Conservation (phyloP, 139 green algal species). For the Micractinium sp. region DNA sequence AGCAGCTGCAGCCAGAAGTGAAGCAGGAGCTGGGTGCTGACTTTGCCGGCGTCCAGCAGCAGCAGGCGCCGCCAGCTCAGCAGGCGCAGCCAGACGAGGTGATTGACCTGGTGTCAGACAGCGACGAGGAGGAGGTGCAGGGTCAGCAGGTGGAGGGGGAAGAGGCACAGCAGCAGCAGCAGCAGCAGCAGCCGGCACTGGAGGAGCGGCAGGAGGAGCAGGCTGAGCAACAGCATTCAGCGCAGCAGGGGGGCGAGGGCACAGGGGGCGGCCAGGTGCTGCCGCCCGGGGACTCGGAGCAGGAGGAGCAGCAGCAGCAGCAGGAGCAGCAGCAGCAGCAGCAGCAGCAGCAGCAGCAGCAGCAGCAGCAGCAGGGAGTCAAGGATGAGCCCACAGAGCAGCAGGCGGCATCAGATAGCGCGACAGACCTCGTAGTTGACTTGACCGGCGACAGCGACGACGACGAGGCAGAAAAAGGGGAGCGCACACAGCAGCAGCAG, state of each 20-base stretch:
- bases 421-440: neutral
- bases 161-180: neutral
- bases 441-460: neutral
- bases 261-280: too few species aligned
- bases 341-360: neutral
- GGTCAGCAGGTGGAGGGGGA: neutral
- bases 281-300: neutral
- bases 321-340: neutral
- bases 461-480: neutral
- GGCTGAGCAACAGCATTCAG: neutral
- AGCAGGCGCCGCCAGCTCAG: neutral
- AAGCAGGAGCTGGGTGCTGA: neutral
- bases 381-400: neutral
- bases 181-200: neutral
- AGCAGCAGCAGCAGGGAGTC: neutral
- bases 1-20: neutral
- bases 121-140: neutral
- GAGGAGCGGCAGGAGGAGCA: neutral
- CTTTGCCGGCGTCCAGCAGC: neutral
- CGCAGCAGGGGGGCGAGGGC: too few species aligned
- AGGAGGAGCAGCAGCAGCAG: neutral
- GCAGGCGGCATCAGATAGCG: neutral
- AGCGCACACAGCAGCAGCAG: neutral
- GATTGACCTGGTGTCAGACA: constrained; percentile 1
- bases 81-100: neutral